Conservation (phyloP, 2,329 filamentous ascomycete species). For the Colletotrichum paranaense region DNA sequence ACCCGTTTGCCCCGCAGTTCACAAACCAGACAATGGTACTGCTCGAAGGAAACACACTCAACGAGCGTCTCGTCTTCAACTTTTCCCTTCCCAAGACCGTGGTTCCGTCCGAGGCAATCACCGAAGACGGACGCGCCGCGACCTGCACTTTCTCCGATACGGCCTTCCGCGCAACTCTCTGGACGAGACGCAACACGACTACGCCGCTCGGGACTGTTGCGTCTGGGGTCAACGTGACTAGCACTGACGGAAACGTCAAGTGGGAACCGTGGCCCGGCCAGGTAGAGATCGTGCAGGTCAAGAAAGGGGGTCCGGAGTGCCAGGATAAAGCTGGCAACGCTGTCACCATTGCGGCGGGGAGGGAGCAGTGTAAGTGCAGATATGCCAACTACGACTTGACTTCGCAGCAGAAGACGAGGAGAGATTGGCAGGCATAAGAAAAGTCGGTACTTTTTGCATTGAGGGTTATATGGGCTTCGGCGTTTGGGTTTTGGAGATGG, state of each 20-base stretch:
- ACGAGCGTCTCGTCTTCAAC: slow-evolving; percentile 69
- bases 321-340: slow-evolving; percentile 49
- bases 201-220: slow-evolving; percentile 2
- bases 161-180: slow-evolving; percentile 66
- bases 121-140: slow-evolving; percentile 54
- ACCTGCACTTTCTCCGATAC: slow-evolving; percentile 70
- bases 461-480: not conserved
- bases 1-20: slow-evolving; percentile 69
- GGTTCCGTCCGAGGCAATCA: slow-evolving; percentile 57
- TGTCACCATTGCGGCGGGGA: slow-evolving; percentile 51
- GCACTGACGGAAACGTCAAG: slow-evolving; percentile 36
- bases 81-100: slow-evolving; percentile 64
- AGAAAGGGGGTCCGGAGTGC: slow-evolving; percentile 66
- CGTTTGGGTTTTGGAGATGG: not conserved
- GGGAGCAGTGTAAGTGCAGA: slow-evolving; percentile 50
- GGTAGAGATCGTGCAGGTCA: slow-evolving; percentile 65
- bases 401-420: not conserved
- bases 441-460: not conserved
- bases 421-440: not conserved
- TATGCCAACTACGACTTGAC: slow-evolving; percentile 49
- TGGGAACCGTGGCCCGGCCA: slow-evolving; percentile 67
- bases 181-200: slow-evolving; percentile 57
- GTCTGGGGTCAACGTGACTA: slow-evolving; percentile 26
- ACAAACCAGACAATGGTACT: slow-evolving; percentile 61
- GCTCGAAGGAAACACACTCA: slow-evolving; percentile 55